Evolutionary conservation across 139 green algal genomes (phyloP).

Genomic region (Coccomyxa sp.): DNA sequence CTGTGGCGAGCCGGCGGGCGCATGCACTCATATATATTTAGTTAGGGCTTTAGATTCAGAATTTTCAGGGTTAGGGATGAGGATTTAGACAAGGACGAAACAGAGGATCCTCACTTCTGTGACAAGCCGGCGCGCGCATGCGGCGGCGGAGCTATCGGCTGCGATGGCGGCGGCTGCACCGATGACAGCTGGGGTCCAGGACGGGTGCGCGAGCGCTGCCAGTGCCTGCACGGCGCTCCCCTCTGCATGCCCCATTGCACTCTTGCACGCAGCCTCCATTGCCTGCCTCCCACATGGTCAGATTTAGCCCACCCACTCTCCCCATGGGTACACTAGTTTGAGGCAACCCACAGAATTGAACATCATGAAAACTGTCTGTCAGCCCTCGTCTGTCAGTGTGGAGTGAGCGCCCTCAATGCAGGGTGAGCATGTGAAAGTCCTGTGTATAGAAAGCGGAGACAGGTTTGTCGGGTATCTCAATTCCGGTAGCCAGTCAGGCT

Average conservation of each 20-base stretch:
- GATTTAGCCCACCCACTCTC: not conserved
- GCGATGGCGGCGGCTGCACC: slow-evolving; percentile 32
- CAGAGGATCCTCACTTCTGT: not conserved
- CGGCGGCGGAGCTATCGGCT: slow-evolving; percentile 5
- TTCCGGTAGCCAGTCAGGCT: too few species aligned
- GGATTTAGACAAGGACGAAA: not conserved
- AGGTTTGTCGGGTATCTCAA: not conserved
- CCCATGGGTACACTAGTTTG: not conserved
- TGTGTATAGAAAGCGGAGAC: not conserved
- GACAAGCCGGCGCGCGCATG: slow-evolving; percentile 11
- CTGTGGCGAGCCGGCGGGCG: too few species aligned
- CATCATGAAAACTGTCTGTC: not conserved
- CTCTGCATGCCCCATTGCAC: not conserved
- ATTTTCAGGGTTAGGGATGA: not conserved
- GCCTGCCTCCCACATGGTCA: not conserved
- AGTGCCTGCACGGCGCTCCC: slow-evolving; percentile 7
- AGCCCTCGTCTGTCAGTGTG: too few species aligned
- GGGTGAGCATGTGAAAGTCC: not conserved
- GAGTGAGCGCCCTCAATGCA: too few species aligned
- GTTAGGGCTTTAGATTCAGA: too few species aligned
- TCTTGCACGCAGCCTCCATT: not conserved
- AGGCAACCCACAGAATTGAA: not conserved
- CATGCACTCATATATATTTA: not conserved
- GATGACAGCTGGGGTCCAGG: slow-evolving; percentile 15
- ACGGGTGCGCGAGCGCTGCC: slow-evolving; percentile 6